Conservation (phyloP, 805 yeast species). For the Candida sithepensis region DNA sequence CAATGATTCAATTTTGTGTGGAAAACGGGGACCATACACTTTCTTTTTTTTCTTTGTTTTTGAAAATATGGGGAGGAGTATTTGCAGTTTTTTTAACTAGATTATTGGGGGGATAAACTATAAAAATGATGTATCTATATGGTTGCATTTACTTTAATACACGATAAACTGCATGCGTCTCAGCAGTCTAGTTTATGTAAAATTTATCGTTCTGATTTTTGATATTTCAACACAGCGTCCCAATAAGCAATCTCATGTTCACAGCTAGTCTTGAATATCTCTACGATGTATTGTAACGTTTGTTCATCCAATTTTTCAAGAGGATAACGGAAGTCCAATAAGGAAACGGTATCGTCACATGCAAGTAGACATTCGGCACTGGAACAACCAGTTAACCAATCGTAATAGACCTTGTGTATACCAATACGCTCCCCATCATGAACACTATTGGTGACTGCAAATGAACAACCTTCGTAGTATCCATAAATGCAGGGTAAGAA, state of each 20-base stretch:
- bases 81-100: too few relatives aligned
- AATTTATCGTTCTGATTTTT: background rate
- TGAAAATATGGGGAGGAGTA: too few relatives aligned
- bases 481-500: slow-evolving; percentile 3
- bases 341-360: slow-evolving; percentile 1
- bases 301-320: background rate
- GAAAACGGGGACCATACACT: too few relatives aligned
- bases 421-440: background rate
- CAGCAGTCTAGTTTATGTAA: background rate
- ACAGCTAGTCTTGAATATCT: slow-evolving; percentile 2
- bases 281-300: background rate
- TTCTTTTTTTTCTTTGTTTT: too few relatives aligned
- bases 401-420: background rate
- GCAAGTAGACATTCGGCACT: slow-evolving; percentile 1
- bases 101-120: background rate
- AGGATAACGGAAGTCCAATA: background rate
- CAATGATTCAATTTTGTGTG: too few relatives aligned
- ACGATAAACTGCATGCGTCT: background rate
- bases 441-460: background rate
- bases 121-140: background rate
- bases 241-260: slow-evolving; percentile 2
- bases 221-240: slow-evolving; percentile 1
- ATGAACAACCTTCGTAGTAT: slow-evolving; percentile 2
- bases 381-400: slow-evolving; percentile 2
- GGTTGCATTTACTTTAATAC: background rate